Evolutionary conservation across 164 flowering plant species (phyloP), one percentile per base, ranked within the genome.

Genomic region (Chimonanthus praecox): DNA sequence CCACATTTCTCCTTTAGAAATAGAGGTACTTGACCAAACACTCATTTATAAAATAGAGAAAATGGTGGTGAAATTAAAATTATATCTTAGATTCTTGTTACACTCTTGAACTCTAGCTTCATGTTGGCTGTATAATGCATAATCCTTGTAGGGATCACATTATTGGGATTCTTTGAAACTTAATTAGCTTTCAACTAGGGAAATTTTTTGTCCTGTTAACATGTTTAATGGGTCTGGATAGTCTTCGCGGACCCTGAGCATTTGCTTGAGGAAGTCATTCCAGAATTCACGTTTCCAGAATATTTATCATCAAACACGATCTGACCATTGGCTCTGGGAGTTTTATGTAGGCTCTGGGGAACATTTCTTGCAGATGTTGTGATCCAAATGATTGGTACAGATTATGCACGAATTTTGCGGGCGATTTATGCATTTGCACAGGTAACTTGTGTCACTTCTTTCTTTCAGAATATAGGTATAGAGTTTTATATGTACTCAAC

Each of bases 381-480:
- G 66, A 95, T 92, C 79, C 99, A 92, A 80, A 95, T 92, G 97
- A 89, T 93, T 61, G 99, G 98, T 69, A 95, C 99, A 76, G 99
- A 95, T 85, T 95, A 95, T 87, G 91, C 95, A 62, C 86, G 99
- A 83, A 88, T 95, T 54, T 70, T 93, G 68, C 89, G 89, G 66
- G 98, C 98, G 75, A 89, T 93, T 68, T 92, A 86, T 86, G 97
- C 94, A 70, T 88, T 92, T 85, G 97, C 98, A 1, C 97, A 90
- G 97, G 98, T 95, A 21, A 13, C 13, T 43, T 49, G 18, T 64
- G 49, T 47, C 47, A 65, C 18, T 21, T 7, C 18, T 54, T 72
- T 20, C 44, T 47, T 60, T 4, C 54, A 13, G 33, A 33, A 33
- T 33, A 9, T 21, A 47, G 16, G 47, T 16, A 71, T 6, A 8